phyloP scores from a whole-genome alignment of 768 basidiomycete species.

The Tremella fuciformis region DNA sequence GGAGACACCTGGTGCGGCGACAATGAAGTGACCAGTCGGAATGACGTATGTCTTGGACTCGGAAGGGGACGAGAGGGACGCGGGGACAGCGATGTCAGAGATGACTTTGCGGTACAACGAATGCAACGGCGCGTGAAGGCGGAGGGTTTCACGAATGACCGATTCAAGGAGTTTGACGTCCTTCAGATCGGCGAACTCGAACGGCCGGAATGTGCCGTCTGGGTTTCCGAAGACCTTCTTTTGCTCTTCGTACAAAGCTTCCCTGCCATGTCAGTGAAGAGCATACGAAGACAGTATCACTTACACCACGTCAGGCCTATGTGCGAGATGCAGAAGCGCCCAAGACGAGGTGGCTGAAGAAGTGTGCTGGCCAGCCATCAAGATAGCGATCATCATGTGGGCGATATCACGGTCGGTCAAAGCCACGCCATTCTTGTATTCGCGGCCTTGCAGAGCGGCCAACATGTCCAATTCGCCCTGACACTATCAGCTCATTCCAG shows the following conservation, averaged over 20 bases:
- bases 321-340: constrained; percentile 81
- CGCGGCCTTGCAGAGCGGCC: constrained; percentile 74
- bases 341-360: constrained; percentile 89
- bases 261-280: constrained; percentile 55
- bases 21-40: constrained; percentile 82
- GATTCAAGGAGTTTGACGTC: constrained; percentile 78
- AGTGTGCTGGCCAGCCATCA: constrained; percentile 99
- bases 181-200: constrained; percentile 83
- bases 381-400: constrained; percentile 95
- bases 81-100: constrained; percentile 75
- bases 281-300: constrained; percentile 41
- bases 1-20: constrained; percentile 81
- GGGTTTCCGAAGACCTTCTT: constrained; percentile 72
- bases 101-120: constrained; percentile 72
- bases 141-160: constrained; percentile 75
- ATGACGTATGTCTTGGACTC: constrained; percentile 71
- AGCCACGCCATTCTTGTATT: constrained; percentile 73
- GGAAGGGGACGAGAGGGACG: constrained; percentile 69
- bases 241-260: constrained; percentile 85
- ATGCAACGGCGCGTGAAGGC: constrained; percentile 84
- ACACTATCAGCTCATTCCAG: constrained; percentile 21
- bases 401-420: constrained; percentile 89
- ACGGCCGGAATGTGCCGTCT: constrained; percentile 72
- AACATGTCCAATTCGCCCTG: constrained; percentile 88
- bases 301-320: constrained; percentile 69